Base-by-base conservation (phyloP, 164 flowering plant species). In the Euptelea pleiosperma region DNA sequence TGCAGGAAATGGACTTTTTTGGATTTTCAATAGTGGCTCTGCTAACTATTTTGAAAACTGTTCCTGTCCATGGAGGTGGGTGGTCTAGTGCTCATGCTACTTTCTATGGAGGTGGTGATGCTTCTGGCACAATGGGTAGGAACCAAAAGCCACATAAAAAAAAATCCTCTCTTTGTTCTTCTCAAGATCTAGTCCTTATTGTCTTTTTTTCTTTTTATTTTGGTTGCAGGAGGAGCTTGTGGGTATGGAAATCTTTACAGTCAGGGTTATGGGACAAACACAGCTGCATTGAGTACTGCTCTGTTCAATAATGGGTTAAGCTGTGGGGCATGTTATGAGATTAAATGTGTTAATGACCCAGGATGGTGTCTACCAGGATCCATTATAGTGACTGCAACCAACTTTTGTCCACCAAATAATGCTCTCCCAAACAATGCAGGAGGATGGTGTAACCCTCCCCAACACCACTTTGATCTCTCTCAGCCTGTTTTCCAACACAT, bases 101-200 rank as follows among this genome's bases (percentile, higher is more conserved):
- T 4, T 85, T 85, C 75, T 85, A 82, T 62, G 91, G 91, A 18
- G 88, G 86, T 18, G 78, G 83, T 44, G 91, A 85, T 69, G 91
- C 91, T 63, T 82, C 91, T 42, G 88, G 86, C 3, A 83, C 88
- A 69, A 83, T 83, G 88, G 91, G 91, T 85, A 73, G 31, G 71
- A 71, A 26, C n/a, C 18, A 55, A 15, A 29, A 33, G 30, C 4
- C n/a, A 45, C 33, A 12, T 2, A 9, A 8, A 21, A 8, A 15
- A 26, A 19, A 24, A 21, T 40, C 21, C 18, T 44, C 44, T 40
- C 5, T 2, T 31, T 45, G 6, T 29, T 3, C 14, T 35, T 29
- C 5, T 11, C 15, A 6, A 5, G 1, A 19, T 25, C 44, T 51
- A 19, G 9, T 56, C 19, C 24, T 30, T 1, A 30, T 14, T 24